phyloP scores from a whole-genome alignment of 2,329 filamentous ascomycete genomes.

The Pyricularia sp. region DNA sequence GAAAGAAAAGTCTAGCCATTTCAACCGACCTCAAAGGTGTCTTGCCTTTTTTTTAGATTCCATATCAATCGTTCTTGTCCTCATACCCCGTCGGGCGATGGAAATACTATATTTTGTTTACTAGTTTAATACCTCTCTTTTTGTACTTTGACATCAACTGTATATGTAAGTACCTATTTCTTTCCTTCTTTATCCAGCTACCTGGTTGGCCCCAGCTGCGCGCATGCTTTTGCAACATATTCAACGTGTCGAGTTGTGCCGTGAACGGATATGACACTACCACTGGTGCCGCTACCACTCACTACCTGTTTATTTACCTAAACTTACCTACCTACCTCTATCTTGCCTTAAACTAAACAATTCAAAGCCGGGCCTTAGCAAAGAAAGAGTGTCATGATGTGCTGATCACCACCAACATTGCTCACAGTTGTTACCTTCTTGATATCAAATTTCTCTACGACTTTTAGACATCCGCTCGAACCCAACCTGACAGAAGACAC shows the following conservation, averaged over 20 bases:
- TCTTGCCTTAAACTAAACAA: not conserved
- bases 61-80: not conserved
- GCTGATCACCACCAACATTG: not conserved
- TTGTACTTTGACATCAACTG: not conserved
- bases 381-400: not conserved
- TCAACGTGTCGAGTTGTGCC: not conserved
- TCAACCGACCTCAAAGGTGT: not conserved
- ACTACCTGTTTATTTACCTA: not conserved
- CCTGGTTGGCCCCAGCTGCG: not conserved
- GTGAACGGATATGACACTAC: not conserved
- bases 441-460: not conserved
- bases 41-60: not conserved
- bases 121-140: not conserved
- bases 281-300: not conserved
- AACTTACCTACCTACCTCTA: not conserved
- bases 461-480: conserved; percentile 1
- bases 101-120: not conserved
- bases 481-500: not conserved
- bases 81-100: not conserved
- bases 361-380: not conserved
- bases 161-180: not conserved
- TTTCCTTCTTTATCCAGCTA: not conserved
- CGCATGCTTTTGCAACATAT: not conserved
- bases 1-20: not conserved
- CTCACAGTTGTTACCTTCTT: not conserved